Evolutionary conservation across 2,329 filamentous ascomycete genomes (phyloP).

Genomic region (Alternaria sp.): DNA sequence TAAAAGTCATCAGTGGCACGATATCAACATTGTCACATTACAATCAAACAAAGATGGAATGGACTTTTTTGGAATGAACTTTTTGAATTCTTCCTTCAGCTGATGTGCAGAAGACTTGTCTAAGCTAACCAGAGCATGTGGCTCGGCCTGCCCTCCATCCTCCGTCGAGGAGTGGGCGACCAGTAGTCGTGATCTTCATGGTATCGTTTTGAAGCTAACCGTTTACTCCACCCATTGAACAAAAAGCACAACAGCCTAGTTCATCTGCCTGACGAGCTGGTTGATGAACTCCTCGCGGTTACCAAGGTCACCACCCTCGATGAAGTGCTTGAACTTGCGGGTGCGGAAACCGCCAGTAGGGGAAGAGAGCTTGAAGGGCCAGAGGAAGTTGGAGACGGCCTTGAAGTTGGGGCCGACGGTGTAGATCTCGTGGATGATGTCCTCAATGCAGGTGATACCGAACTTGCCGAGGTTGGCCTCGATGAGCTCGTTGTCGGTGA

Average conservation of each 20-base stretch:
- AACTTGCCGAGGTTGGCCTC: conserved; percentile 97
- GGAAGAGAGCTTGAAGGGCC: conserved; percentile 99
- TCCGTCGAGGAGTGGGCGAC: conserved; percentile 24
- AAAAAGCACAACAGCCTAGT: conserved; percentile 64
- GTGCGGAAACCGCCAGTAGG: conserved; percentile 95
- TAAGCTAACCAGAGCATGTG: conserved; percentile 40
- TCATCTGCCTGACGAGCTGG: conserved; percentile 95
- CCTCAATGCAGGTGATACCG: conserved; percentile 94
- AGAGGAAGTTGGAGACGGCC: conserved; percentile 99
- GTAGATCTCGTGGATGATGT: conserved; percentile 98
- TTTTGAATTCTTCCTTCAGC: conserved; percentile 30
- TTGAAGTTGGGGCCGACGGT: conserved; percentile 98
- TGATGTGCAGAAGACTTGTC: conserved; percentile 33
- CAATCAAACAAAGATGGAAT: background rate
- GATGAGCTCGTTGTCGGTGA: conserved; percentile 97
- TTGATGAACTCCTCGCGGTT: conserved; percentile 99
- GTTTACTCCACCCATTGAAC: conserved; percentile 34
- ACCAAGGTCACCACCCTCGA: conserved; percentile 97
- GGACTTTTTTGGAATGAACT: conserved; percentile 14
- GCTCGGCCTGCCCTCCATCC: conserved; percentile 38
- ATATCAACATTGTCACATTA: background rate
- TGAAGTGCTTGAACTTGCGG: conserved; percentile 99
- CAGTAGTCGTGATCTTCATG: conserved; percentile 32
- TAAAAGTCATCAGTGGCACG: background rate
- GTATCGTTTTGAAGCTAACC: conserved; percentile 37